Evolutionary conservation across 1,284 basidiomycete species (phyloP).

Genomic region (Takashimella koratensis): DNA sequence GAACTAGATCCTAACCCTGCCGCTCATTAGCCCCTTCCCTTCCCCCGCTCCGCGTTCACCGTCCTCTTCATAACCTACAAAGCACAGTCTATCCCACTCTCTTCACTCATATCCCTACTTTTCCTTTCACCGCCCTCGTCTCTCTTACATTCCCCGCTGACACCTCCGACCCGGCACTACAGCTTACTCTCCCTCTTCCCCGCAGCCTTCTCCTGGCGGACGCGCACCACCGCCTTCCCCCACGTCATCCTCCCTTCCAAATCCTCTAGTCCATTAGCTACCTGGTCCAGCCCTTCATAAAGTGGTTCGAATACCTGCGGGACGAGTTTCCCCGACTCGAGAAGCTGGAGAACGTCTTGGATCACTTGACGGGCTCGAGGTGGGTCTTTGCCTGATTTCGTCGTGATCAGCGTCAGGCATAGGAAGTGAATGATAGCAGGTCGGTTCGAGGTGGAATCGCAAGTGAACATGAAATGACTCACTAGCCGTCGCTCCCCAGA

Average conservation of each 20-base stretch:
- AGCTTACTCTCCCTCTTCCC: constrained; percentile 22
- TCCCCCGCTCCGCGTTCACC: no score
- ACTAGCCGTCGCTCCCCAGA: constrained; percentile 79
- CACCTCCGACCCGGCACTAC: no score
- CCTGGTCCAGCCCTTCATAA: constrained; percentile 66
- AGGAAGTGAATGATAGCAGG: neutral
- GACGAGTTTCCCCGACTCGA: constrained; percentile 62
- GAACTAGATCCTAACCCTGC: no score
- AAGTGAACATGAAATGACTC: constrained; percentile 34
- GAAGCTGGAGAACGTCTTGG: constrained; percentile 67
- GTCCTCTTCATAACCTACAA: no score
- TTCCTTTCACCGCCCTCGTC: no score
- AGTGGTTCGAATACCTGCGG: constrained; percentile 71
- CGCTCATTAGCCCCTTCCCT: no score
- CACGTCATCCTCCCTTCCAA: constrained; percentile 76
- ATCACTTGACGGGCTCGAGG: constrained; percentile 66
- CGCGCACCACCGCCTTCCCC: constrained; percentile 78
- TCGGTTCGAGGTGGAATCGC: neutral
- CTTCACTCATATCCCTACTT: no score
- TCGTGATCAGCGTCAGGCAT: no score
- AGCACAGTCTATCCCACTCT: no score
- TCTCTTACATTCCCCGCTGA: no score
- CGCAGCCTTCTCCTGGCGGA: constrained; percentile 60
- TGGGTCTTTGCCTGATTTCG: constrained; percentile 61
- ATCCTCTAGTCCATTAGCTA: constrained; percentile 56